Evolutionary conservation across 176 grass and related monocot species (phyloP).

Genomic region (Aegilops longissima): DNA sequence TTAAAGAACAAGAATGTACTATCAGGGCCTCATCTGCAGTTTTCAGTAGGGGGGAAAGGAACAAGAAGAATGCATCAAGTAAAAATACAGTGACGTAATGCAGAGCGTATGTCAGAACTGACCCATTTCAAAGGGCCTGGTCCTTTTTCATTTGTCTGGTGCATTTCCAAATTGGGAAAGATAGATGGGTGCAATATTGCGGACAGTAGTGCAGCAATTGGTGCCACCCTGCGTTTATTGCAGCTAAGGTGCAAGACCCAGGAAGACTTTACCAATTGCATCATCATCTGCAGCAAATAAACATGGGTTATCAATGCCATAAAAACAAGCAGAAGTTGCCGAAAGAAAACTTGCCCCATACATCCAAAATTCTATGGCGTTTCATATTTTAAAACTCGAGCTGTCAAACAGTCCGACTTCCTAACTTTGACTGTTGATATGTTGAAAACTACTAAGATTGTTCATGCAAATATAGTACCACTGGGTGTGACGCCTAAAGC

Average conservation of each 20-base stretch:
- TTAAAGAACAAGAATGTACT: slow-evolving; percentile 5
- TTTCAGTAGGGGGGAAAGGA: not conserved
- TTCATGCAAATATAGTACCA: not conserved
- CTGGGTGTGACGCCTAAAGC: not conserved
- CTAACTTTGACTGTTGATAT: not conserved
- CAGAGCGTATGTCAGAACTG: slow-evolving; percentile 29
- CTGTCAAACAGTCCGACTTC: not conserved
- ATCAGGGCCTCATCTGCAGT: not conserved
- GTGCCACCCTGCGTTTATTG: slow-evolving; percentile 90
- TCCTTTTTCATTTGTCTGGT: slow-evolving; percentile 53
- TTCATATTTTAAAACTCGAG: not conserved
- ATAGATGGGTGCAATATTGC: slow-evolving; percentile 73
- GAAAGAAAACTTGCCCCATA: not conserved
- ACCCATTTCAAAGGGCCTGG: slow-evolving; percentile 96
- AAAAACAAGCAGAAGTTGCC: not conserved
- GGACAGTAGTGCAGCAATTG: slow-evolving; percentile 86
- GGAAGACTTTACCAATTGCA: slow-evolving; percentile 83
- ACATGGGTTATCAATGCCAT: slow-evolving; percentile 8
- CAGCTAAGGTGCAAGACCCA: slow-evolving; percentile 89
- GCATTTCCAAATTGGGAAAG: slow-evolving; percentile 76
- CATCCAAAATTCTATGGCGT: not conserved
- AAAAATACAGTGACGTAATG: slow-evolving; percentile 14
- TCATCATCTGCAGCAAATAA: slow-evolving; percentile 63
- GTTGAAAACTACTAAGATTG: not conserved
- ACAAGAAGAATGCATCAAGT: not conserved